Conservation (phyloP, 371 early-diverging fungal species). For the Apophysomyces elegans region DNA sequence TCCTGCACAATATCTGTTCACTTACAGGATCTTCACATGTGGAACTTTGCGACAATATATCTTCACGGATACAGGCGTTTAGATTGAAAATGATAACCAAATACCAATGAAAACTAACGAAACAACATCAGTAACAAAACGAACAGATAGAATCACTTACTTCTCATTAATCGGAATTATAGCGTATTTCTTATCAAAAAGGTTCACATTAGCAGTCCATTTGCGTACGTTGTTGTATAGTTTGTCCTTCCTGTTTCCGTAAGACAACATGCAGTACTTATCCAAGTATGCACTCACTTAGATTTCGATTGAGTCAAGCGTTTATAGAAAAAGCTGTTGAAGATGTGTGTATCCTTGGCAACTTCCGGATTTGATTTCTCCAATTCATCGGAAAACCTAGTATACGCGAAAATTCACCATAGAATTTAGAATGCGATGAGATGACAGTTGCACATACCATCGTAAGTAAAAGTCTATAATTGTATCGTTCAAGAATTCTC, state of each 20-base stretch:
- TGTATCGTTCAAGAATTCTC: constrained; percentile 62
- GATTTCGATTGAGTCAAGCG: constrained; percentile 35
- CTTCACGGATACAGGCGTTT: constrained; percentile 15
- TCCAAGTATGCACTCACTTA: constrained; percentile 13
- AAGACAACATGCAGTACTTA: neutral
- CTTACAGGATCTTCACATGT: neutral
- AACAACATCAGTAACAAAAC: neutral
- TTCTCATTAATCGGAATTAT: constrained; percentile 72
- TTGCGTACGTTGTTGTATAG: constrained; percentile 58
- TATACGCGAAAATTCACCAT: neutral
- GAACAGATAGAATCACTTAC: constrained; percentile 32
- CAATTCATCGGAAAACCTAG: constrained; percentile 20
- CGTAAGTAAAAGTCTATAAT: constrained; percentile 62
- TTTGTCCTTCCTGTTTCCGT: constrained; percentile 11
- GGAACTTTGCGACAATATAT: neutral
- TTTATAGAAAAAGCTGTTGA: constrained; percentile 63
- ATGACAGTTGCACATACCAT: constrained; percentile 32
- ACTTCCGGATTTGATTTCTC: constrained; percentile 9
- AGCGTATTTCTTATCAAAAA: constrained; percentile 63
- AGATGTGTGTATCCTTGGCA: constrained; percentile 43
- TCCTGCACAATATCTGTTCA: neutral
- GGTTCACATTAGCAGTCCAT: constrained; percentile 66
- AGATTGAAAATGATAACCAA: constrained; percentile 68
- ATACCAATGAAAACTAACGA: constrained; percentile 68
- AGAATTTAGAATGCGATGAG: neutral